Percentiles rank a stretch among this genome's conserved stretches.
Evolutionary conservation across 495 filamentous ascomycete species (phyloP).

Genomic region (Geoglossum glabrum): DNA sequence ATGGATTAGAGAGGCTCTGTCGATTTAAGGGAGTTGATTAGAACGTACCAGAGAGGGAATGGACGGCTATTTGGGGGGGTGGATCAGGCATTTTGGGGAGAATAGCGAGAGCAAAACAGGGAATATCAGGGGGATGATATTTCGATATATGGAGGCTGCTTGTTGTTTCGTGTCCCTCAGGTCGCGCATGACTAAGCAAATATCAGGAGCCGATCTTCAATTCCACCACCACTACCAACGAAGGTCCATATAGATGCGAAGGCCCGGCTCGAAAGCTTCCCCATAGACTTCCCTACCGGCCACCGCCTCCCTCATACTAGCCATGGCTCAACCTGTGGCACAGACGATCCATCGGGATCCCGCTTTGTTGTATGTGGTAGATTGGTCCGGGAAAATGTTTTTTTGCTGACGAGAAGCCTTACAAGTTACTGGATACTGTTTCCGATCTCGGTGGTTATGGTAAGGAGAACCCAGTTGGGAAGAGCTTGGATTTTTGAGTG

Average conservation of each 20-base stretch:
- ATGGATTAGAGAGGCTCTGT: no score
- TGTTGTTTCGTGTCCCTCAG: neutral
- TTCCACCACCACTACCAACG: neutral
- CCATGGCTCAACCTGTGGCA: conserved; percentile 68
- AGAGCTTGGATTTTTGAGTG: neutral
- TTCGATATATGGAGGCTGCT: neutral
- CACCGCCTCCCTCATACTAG: conserved; percentile 8
- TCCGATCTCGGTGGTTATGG: conserved; percentile 94
- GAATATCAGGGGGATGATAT: neutral
- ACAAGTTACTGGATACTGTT: conserved; percentile 92
- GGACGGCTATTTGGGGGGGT: conserved; percentile 36
- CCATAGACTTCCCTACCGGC: neutral
- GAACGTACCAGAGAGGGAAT: conserved; percentile 41
- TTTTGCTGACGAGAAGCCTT: neutral
- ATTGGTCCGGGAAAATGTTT: neutral
- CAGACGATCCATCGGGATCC: conserved; percentile 98
- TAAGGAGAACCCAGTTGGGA: conserved; percentile 18
- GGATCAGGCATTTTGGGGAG: neutral
- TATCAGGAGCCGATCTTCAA: neutral
- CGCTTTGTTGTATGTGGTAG: conserved; percentile 61
- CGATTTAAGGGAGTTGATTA: neutral
- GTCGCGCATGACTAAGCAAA: neutral
- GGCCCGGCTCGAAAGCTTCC: neutral
- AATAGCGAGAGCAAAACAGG: neutral
- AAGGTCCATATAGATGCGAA: neutral